These are phyloP conservation scores for Leishmania gerbilli DNA, from an alignment of 208 protist genomes.

Conservation along the genomic window DNA sequence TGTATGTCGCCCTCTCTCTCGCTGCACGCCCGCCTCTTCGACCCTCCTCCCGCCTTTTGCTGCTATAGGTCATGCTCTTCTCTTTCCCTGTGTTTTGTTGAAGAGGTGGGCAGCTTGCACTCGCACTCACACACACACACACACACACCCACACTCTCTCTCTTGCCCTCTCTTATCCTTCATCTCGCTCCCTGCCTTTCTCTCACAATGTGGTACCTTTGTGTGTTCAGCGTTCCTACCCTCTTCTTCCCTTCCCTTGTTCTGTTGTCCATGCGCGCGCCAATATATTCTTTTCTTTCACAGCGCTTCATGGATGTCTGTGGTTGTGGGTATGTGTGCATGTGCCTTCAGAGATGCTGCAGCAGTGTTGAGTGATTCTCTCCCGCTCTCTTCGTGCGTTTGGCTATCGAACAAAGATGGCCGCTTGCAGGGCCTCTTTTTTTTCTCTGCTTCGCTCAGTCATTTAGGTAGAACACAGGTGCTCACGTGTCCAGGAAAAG, in stretches of 20 bases:
- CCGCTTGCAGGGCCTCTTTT: neutral
- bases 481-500: neutral
- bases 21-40: too few species aligned
- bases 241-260: too few species aligned
- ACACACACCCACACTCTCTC: neutral
- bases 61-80: neutral
- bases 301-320: neutral
- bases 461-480: neutral
- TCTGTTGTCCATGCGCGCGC: too few species aligned
- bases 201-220: neutral
- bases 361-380: neutral
- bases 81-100: neutral
- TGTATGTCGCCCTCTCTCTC: neutral
- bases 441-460: neutral
- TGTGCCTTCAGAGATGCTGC: neutral
- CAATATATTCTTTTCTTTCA: neutral
- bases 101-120: too few species aligned
- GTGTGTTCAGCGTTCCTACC: neutral
- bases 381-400: neutral
- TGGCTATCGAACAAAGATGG: neutral
- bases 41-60: neutral
- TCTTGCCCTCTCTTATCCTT: neutral
- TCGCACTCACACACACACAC: neutral
- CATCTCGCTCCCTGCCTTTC: neutral
- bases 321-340: neutral